Evolutionary conservation across 805 yeast species (phyloP).

Genomic region (Tetrapisispora arboricola): DNA sequence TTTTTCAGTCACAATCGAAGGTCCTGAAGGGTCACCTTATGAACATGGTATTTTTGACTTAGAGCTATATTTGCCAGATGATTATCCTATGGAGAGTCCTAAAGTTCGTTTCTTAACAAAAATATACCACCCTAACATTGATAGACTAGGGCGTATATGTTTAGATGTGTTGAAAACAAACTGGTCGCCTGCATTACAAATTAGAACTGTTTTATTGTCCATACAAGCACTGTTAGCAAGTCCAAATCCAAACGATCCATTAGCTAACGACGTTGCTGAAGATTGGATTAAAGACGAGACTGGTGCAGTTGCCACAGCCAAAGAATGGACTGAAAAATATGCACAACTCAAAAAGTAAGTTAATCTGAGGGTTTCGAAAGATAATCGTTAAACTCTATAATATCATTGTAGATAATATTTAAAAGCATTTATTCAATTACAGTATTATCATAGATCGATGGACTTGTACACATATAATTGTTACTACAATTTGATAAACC

Average conservation of each 20-base stretch:
- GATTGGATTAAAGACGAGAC: constrained; percentile 86
- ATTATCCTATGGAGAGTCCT: constrained; percentile 97
- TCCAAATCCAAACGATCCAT: constrained; percentile 96
- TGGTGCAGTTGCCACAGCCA: constrained; percentile 71
- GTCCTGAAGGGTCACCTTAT: constrained; percentile 87
- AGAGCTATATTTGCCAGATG: constrained; percentile 88
- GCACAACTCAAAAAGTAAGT: constrained; percentile 20
- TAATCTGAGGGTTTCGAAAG: too few species aligned
- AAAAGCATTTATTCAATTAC: too few species aligned
- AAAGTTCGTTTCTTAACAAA: constrained; percentile 88
- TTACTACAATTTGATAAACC: too few species aligned
- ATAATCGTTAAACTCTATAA: too few species aligned
- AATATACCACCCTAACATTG: constrained; percentile 95
- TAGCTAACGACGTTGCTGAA: constrained; percentile 96
- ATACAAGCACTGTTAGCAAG: constrained; percentile 91
- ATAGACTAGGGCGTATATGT: constrained; percentile 89
- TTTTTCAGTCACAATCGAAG: constrained; percentile 84
- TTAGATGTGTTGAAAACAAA: constrained; percentile 87
- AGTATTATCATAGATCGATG: too few species aligned
- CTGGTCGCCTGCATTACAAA: constrained; percentile 97
- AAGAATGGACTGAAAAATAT: constrained; percentile 33
- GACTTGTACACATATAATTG: too few species aligned
- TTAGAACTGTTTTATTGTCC: constrained; percentile 80
- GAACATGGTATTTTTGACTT: constrained; percentile 74
- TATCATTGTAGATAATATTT: too few species aligned